Percentiles rank a stretch among this genome's conserved stretches.
Evolutionary conservation across 2,329 filamentous ascomycete genomes (phyloP).

Genomic region (Sclerotinia borealis): DNA sequence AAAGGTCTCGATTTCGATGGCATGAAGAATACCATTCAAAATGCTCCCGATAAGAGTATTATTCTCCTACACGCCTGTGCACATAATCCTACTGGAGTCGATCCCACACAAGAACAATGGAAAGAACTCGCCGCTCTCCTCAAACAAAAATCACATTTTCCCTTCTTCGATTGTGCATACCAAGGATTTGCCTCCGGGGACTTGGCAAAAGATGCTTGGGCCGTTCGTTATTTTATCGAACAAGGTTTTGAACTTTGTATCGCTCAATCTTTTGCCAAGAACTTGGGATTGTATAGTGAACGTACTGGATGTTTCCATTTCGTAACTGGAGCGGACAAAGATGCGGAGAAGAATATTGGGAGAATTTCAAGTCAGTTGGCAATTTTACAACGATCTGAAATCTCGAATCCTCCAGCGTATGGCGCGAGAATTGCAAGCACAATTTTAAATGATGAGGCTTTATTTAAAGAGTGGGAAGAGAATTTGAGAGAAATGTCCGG

Average conservation of each 20-base stretch:
- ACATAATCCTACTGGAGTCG: constrained; percentile 96
- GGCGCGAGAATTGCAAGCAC: constrained; percentile 82
- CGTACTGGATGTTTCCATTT: constrained; percentile 95
- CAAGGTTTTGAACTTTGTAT: constrained; percentile 85
- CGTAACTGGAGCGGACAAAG: constrained; percentile 65
- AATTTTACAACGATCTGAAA: constrained; percentile 93
- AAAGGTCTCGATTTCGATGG: constrained; percentile 89
- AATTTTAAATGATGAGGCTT: constrained; percentile 72
- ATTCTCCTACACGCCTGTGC: constrained; percentile 92
- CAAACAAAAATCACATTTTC: constrained; percentile 76
- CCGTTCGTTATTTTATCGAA: constrained; percentile 90
- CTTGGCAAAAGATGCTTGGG: constrained; percentile 76
- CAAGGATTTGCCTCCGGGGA: constrained; percentile 96
- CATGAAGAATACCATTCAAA: constrained; percentile 66
- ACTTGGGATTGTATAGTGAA: constrained; percentile 95
- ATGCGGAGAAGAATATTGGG: constrained; percentile 51
- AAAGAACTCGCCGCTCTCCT: constrained; percentile 77
- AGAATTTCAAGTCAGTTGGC: constrained; percentile 83
- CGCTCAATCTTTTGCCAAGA: constrained; percentile 95
- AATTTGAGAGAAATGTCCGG: constrained; percentile 92
- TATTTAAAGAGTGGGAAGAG: constrained; percentile 85
- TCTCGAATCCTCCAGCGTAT: constrained; percentile 93
- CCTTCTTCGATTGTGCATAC: constrained; percentile 98
- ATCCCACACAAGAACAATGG: constrained; percentile 93
- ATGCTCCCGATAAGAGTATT: constrained; percentile 73